These are phyloP conservation scores for Aureococcus anophagefferens DNA, from an alignment of 108 stramenopile genomes.

Conservation along the genomic window DNA sequence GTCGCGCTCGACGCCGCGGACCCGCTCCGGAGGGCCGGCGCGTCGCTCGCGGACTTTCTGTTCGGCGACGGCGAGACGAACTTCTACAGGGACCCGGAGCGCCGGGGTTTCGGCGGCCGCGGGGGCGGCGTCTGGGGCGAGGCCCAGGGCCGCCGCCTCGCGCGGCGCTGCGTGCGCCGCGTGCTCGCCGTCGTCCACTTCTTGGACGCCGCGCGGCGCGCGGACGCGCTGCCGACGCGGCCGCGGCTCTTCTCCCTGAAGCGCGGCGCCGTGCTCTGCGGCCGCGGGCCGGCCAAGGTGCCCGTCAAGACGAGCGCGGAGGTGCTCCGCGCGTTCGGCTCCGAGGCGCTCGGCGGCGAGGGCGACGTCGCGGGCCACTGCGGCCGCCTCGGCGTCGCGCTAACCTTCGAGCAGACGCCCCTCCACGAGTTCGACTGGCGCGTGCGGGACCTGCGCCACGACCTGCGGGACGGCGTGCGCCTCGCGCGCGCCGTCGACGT, in stretches of 20 bases:
- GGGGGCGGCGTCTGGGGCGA: neutral
- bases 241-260: neutral
- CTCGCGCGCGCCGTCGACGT: slow-evolving; percentile 69
- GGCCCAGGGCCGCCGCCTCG: neutral
- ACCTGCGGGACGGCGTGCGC: slow-evolving; percentile 86
- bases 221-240: neutral
- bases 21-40: slow-evolving; percentile 7
- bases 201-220: slow-evolving; percentile 13
- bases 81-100: neutral
- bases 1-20: slow-evolving; percentile 38
- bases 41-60: slow-evolving; percentile 4
- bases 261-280: neutral
- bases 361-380: slow-evolving; percentile 79
- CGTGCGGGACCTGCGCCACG: slow-evolving; percentile 65
- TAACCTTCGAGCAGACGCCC: slow-evolving; percentile 62
- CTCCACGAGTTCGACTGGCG: slow-evolving; percentile 80
- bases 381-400: slow-evolving; percentile 55
- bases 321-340: slow-evolving; percentile 53
- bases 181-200: slow-evolving; percentile 19
- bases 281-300: slow-evolving; percentile 7
- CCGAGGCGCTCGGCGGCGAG: slow-evolving; percentile 64
- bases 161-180: slow-evolving; percentile 1
- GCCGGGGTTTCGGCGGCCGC: neutral
- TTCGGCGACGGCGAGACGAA: slow-evolving; percentile 12
- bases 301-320: slow-evolving; percentile 73